Evolutionary conservation across 139 green algal genomes (phyloP), one percentile per base, ranked within the genome.

Genomic region (Coelastrella sp.): DNA sequence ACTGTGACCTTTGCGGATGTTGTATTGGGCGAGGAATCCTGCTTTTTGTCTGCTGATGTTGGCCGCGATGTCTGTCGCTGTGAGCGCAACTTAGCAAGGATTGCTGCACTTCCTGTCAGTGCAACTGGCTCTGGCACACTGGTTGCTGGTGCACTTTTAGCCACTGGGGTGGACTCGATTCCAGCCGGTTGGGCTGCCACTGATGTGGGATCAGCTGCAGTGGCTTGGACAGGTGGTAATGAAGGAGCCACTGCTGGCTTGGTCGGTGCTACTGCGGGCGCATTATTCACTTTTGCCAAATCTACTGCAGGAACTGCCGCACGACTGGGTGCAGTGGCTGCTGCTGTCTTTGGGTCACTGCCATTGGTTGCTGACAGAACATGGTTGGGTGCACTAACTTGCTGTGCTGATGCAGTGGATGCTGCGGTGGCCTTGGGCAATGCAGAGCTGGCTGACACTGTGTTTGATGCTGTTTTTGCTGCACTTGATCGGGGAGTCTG

Each of bases 61-160:
- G 62, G 62, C 57, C 57, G 19, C 1, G 66, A 75, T 21, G 30
- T 78, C 37, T 53, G 50, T 25, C 66, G 48, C 73, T 82, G 84
- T 38, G 50, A 41, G 1, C 66, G 67, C 37, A 78, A 57, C 66
- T 69, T 77, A 4, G 92, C 92, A 21, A 95, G 90, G 53, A 95
- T 91, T 1, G 92, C 92, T 34, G 81, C 89, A 19, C 90, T 88
- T 21, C 90, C 91, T 25, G 91, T 90, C 9, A 77, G 62, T 6
- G 83, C 45, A 1, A 41, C 43, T n/a, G 77, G 76, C 13, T 81
- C 45, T 71, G n/a, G n/a, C n/a, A n/a, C n/a, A n/a, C n/a, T n/a
- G n/a, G n/a, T n/a, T n/a, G n/a, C n/a, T n/a, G n/a, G n/a, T n/a
- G n/a, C n/a, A n/a, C n/a, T n/a, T n/a, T n/a, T n/a, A n/a, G n/a